phyloP scores from a whole-genome alignment of 2,329 filamentous ascomycete genomes.

The Pseudocercospora fuligena region DNA sequence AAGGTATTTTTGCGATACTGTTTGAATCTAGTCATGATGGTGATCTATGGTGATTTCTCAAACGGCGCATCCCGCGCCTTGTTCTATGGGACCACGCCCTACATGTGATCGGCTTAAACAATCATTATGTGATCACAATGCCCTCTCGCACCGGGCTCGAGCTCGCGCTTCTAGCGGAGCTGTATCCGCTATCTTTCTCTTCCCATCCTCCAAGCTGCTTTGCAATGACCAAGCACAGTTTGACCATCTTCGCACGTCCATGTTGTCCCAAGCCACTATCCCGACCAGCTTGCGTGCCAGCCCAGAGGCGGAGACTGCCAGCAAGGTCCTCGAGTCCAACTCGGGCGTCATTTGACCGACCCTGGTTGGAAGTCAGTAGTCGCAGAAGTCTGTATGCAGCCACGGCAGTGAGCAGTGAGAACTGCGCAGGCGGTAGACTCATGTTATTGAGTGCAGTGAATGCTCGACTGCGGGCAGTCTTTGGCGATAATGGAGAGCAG shows the following conservation, averaged over 20 bases:
- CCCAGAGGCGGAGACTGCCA: constrained; percentile 51
- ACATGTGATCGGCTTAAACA: constrained; percentile 7
- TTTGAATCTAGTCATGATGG: not conserved
- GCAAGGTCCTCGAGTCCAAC: constrained; percentile 51
- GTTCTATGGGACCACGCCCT: constrained; percentile 5
- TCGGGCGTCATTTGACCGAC: constrained; percentile 39
- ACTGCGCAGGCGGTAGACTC: constrained; percentile 45
- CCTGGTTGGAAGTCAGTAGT: constrained; percentile 41
- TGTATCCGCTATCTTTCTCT: constrained; percentile 37
- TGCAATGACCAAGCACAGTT: constrained; percentile 48
- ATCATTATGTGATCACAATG: constrained; percentile 16
- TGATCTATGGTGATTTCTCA: constrained; percentile 7
- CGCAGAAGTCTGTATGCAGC: constrained; percentile 50
- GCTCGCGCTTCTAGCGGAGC: constrained; percentile 29
- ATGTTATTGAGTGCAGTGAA: constrained; percentile 47
- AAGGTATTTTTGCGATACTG: not conserved
- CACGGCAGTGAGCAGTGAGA: constrained; percentile 53
- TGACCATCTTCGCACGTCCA: constrained; percentile 46
- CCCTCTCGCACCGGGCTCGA: constrained; percentile 21
- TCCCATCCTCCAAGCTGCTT: constrained; percentile 48
- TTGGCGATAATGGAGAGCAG: constrained; percentile 27
- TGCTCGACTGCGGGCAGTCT: constrained; percentile 45
- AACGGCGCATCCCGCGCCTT: not conserved
- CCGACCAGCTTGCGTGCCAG: constrained; percentile 50
- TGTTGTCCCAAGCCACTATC: constrained; percentile 47